Base-by-base conservation (phyloP, 257 asterid genomes). In the Solanum tacnaense region DNA sequence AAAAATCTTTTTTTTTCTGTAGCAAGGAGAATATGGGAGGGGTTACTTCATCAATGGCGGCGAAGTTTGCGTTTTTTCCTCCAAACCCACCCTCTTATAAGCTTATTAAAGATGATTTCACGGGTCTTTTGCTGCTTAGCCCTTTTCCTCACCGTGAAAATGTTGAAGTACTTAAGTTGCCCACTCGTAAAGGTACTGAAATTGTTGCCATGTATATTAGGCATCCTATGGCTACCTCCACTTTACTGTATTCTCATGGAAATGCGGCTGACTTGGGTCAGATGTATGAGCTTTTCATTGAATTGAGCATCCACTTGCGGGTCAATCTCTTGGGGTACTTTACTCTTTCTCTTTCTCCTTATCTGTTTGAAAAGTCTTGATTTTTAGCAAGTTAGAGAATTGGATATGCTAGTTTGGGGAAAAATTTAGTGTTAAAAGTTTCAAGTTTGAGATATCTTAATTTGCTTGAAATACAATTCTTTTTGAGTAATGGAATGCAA, bases 251-350 rank as follows among this genome's bases (percentile, higher is more conserved):
- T 90, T 97, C 99, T 10, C 99, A 96, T 79, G 99, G 99, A 58
- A 96, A 96, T 93, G 99, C 99, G 62, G 94, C 99, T 83, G 99
- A 97, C 93, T 94, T 97, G 76, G 99, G 99, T 23, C 99, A 97
- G 95, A 95, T 97, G 99, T 95, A 94, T 76, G 98, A 95, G 94
- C 98, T 97, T 38, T 96, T 95, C 85, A 93, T 96, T 88, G 98
- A 97, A 92, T 96, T 97, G 82, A 93, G 98, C 86, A 96, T 95
- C 41, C 99, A 97, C 92, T 84, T 96, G 90, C 96, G 98, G 36
- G 98, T 95, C 89, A 97, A 96, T 93, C 96, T 96, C 89, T 91
- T 97, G 90, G 99, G 99, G 99, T 96, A 93, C 84, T 82, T 18
- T 35, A 78, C 62, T 67, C 85, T 87, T 4, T 68, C 74, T 81